Evolutionary conservation across 805 yeast genomes (phyloP).

Genomic region (Brettanomyces nanus): DNA sequence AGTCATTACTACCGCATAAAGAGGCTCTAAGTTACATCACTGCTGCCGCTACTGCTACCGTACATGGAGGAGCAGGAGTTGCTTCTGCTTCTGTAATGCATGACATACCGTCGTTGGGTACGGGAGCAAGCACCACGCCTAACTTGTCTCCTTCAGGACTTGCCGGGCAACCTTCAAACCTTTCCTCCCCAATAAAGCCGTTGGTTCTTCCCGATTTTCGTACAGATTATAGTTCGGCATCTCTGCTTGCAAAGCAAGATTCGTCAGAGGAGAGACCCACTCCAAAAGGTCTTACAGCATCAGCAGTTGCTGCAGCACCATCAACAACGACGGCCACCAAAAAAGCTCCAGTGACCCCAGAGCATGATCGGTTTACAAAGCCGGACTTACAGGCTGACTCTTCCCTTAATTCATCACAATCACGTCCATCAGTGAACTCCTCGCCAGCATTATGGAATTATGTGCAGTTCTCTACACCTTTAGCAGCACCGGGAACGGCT

Average conservation of each 20-base stretch:
- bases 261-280: constrained; percentile 13
- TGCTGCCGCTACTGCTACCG: constrained; percentile 19
- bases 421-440: constrained; percentile 38
- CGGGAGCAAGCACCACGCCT: no score
- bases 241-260: constrained; percentile 6
- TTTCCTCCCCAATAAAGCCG: constrained; percentile 12
- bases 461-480: constrained; percentile 56
- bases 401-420: constrained; percentile 28
- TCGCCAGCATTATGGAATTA: constrained; percentile 94
- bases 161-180: constrained; percentile 2
- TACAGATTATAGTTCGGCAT: constrained; percentile 5
- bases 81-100: no score
- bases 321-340: neutral
- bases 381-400: constrained; percentile 11
- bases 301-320: constrained; percentile 34
- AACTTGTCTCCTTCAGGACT: constrained; percentile 2
- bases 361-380: no score
- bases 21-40: constrained; percentile 22
- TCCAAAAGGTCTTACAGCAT: constrained; percentile 29
- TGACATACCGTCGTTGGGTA: no score
- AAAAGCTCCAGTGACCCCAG: constrained; percentile 41
- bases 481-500: constrained; percentile 16
- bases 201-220: constrained; percentile 12
- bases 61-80: no score
- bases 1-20: neutral